Conservation (phyloP, 352 stramenopile genomes). For the Pythium aquatile region DNA sequence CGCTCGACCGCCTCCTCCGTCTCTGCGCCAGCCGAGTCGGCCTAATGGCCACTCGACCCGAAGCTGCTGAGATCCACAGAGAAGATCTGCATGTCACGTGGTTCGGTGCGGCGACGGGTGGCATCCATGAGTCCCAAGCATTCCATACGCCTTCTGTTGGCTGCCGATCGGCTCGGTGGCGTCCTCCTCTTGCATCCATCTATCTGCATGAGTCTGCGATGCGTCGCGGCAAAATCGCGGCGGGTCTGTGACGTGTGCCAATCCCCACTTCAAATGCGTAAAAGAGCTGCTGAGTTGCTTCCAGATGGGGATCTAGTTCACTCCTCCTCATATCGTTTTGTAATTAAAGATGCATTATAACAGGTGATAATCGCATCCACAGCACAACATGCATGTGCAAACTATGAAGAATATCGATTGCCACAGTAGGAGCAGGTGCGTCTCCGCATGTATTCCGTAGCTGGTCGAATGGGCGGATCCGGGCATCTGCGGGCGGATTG, state of each 20-base stretch:
- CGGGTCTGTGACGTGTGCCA: not conserved
- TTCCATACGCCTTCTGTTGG: not conserved
- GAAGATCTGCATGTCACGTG: too few relatives aligned
- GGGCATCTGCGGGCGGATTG: not conserved
- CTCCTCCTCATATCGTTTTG: not conserved
- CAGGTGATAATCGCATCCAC: not conserved
- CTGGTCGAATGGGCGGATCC: not conserved
- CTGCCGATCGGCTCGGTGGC: not conserved
- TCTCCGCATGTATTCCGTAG: not conserved
- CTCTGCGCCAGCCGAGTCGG: not conserved
- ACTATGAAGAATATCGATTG: not conserved
- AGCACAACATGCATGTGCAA: not conserved
- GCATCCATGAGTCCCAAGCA: not conserved
- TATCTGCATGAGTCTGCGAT: too few relatives aligned
- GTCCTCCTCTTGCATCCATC: not conserved
- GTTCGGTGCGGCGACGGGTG: not conserved
- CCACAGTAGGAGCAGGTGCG: not conserved
- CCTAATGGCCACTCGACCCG: not conserved
- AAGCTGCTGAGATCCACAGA: too few relatives aligned
- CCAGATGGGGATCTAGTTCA: not conserved
- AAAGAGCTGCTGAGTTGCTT: slow-evolving; percentile 1
- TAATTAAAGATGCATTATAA: not conserved
- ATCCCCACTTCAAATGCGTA: not conserved
- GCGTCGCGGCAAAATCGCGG: not conserved
- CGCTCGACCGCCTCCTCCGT: not conserved